Conservation (phyloP, 768 basidiomycete genomes). For the Neoboletus brunneissimus region DNA sequence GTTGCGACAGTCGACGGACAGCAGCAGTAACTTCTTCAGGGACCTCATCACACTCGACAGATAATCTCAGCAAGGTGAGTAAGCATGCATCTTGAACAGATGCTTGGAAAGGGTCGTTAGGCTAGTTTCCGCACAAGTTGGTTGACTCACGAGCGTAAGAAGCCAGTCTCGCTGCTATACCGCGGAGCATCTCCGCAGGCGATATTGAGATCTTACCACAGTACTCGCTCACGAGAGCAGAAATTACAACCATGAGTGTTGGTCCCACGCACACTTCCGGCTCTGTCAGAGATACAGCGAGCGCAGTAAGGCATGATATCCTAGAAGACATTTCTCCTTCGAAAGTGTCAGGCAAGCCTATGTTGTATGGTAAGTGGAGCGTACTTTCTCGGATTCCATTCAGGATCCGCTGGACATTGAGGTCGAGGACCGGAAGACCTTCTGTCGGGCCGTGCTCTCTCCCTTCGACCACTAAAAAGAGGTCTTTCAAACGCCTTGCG, state of each 20-base stretch:
- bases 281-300: slow-evolving; percentile 46
- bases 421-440: slow-evolving; percentile 48
- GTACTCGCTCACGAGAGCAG: slow-evolving; percentile 66
- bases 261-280: slow-evolving; percentile 41
- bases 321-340: slow-evolving; percentile 42
- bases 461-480: slow-evolving; percentile 40
- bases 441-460: slow-evolving; percentile 24
- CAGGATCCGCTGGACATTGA: slow-evolving; percentile 55
- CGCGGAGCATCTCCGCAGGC: slow-evolving; percentile 46
- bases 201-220: slow-evolving; percentile 49
- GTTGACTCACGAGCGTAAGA: slow-evolving; percentile 43
- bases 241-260: slow-evolving; percentile 63
- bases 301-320: slow-evolving; percentile 42
- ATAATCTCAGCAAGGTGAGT: slow-evolving; percentile 66
- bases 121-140: slow-evolving; percentile 9
- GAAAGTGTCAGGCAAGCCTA: slow-evolving; percentile 10
- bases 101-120: slow-evolving; percentile 37
- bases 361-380: slow-evolving; percentile 7
- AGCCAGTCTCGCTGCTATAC: slow-evolving; percentile 41
- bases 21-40: slow-evolving; percentile 42
- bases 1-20: slow-evolving; percentile 44
- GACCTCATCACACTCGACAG: slow-evolving; percentile 55
- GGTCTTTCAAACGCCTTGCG: slow-evolving; percentile 46
- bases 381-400: slow-evolving; percentile 49
- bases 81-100: slow-evolving; percentile 73